Percentiles rank a stretch among this genome's conserved stretches.
phyloP scores from a whole-genome alignment of 768 basidiomycete species.

The Xerocomus spinulosus region DNA sequence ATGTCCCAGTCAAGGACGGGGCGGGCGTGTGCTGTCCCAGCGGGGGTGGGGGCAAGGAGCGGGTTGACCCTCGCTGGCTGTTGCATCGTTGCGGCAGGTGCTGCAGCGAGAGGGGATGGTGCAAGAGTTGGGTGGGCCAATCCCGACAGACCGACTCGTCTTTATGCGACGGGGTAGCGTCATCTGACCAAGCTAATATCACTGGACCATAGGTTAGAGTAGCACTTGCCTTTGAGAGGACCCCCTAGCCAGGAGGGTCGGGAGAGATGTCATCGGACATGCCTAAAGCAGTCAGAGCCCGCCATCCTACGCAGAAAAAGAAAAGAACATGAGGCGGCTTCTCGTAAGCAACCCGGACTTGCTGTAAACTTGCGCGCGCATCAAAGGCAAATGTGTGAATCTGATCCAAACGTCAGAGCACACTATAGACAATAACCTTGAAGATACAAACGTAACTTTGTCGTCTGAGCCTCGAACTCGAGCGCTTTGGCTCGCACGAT shows the following conservation, averaged over 20 bases:
- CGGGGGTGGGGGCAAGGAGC: conserved; percentile 13
- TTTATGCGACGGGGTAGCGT: conserved; percentile 15
- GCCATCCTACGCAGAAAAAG: too few species aligned
- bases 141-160: background rate
- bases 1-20: conserved; percentile 48
- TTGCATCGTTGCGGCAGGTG: conserved; percentile 14
- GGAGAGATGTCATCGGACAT: too few species aligned
- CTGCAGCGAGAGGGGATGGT: background rate
- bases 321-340: conserved; percentile 1
- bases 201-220: conserved; percentile 7
- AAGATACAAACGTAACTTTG: too few species aligned
- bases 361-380: conserved; percentile 19
- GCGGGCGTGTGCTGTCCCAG: conserved; percentile 8
- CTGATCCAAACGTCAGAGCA: background rate
- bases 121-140: background rate
- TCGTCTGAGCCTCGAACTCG: too few species aligned
- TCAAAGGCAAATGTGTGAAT: conserved; percentile 1
- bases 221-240: conserved; percentile 17
- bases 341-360: conserved; percentile 8
- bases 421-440: background rate
- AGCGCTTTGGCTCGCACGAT: too few species aligned
- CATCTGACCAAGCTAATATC: background rate
- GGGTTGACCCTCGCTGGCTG: conserved; percentile 14
- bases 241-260: background rate
- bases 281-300: too few species aligned